These are phyloP conservation scores for Fusarium euwallaceae DNA, from an alignment of 2,329 filamentous ascomycete species.

Conservation along the genomic window DNA sequence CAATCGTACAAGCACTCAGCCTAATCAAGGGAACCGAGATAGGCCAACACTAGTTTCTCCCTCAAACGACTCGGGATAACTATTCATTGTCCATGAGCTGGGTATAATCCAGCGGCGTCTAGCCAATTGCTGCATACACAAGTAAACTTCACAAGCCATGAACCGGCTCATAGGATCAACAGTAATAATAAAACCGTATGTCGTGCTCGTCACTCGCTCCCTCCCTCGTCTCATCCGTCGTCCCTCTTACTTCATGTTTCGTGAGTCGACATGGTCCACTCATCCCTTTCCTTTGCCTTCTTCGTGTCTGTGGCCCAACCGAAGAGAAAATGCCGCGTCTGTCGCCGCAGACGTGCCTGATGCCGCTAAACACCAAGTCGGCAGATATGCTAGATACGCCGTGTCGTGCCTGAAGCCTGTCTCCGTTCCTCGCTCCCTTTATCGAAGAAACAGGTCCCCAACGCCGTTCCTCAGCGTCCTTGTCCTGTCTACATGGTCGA, in stretches of 20 bases:
- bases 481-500: constrained; percentile 75
- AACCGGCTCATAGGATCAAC: background rate
- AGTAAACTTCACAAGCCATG: background rate
- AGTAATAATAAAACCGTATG: constrained; percentile 35
- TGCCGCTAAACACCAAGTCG: constrained; percentile 14
- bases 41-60: background rate
- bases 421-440: constrained; percentile 34
- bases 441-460: constrained; percentile 72
- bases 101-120: constrained; percentile 3
- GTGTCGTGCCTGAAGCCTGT: constrained; percentile 17
- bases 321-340: constrained; percentile 11
- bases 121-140: constrained; percentile 3
- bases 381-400: constrained; percentile 27
- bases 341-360: constrained; percentile 21
- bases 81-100: background rate
- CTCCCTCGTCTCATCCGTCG: constrained; percentile 10
- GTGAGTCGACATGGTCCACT: constrained; percentile 3
- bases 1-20: background rate
- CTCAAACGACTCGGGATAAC: background rate
- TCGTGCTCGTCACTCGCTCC: constrained; percentile 22
- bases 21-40: background rate
- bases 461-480: constrained; percentile 70
- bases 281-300: constrained; percentile 22
- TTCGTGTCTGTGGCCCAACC: constrained; percentile 5
- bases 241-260: constrained; percentile 7